A percentile compares a stretch with the other conserved stretches of the same genome.
phyloP scores from a whole-genome alignment of 1,284 basidiomycete species.

The Coriolopsis trogii region DNA sequence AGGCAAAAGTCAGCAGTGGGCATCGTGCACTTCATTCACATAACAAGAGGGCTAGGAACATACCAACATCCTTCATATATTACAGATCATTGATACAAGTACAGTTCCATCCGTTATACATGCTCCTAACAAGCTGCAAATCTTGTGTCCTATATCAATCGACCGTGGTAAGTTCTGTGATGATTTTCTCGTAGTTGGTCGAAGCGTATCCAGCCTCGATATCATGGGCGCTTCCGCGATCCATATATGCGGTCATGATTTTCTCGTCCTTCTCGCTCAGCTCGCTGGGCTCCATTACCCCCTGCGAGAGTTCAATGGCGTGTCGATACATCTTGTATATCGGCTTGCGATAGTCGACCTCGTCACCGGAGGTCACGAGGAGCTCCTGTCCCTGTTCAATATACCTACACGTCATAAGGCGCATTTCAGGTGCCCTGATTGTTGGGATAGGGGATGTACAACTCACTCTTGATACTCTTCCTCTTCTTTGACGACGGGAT shows the following conservation, averaged over 20 bases:
- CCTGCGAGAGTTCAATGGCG: slow-evolving; percentile 53
- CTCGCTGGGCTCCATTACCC: slow-evolving; percentile 40
- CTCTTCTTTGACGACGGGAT: slow-evolving; percentile 65
- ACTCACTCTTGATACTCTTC: slow-evolving; percentile 85
- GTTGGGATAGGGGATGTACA: slow-evolving; percentile 5
- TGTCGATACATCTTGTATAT: slow-evolving; percentile 49
- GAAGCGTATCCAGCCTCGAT: slow-evolving; percentile 37
- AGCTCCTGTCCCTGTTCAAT: slow-evolving; percentile 74
- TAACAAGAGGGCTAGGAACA: too few relatives aligned
- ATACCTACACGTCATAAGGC: slow-evolving; percentile 57
- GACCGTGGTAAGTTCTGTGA: slow-evolving; percentile 23
- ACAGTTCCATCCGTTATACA: too few relatives aligned
- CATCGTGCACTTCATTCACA: too few relatives aligned
- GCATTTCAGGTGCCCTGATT: too few relatives aligned
- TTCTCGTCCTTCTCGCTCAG: slow-evolving; percentile 43
- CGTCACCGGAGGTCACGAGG: slow-evolving; percentile 44
- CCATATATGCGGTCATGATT: slow-evolving; percentile 40
- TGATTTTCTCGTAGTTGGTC: slow-evolving; percentile 43
- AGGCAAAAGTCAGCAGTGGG: too few relatives aligned
- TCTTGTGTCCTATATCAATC: too few relatives aligned
- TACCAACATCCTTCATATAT: too few relatives aligned
- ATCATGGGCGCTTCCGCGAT: slow-evolving; percentile 36
- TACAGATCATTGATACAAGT: too few relatives aligned
- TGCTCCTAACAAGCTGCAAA: too few relatives aligned
- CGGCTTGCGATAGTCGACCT: slow-evolving; percentile 52